A percentile compares a stretch with the other conserved stretches of the same genome.
Conservation (phyloP, 2,329 filamentous ascomycete genomes). For the Cyanodermella asteris region DNA sequence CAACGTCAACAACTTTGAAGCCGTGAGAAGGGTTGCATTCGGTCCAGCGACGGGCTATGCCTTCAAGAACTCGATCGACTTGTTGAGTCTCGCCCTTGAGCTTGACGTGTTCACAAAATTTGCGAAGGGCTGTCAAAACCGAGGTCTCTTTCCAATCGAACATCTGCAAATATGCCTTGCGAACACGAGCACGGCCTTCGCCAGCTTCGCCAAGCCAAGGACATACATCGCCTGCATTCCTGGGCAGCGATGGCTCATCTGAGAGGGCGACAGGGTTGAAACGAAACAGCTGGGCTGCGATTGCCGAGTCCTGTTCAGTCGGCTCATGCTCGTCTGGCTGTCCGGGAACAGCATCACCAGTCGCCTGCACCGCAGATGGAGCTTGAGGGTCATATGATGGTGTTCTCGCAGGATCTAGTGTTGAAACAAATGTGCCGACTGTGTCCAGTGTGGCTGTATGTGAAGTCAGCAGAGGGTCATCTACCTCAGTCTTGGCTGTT, state of each 20-base stretch:
- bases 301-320: too few species aligned
- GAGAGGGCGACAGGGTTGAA: too few species aligned
- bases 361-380: too few species aligned
- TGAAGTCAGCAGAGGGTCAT: too few species aligned
- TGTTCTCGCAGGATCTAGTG: too few species aligned
- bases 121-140: conserved; percentile 55
- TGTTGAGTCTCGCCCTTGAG: conserved; percentile 89
- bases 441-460: too few species aligned
- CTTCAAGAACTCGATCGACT: conserved; percentile 79
- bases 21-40: conserved; percentile 81
- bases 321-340: conserved; percentile 46
- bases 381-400: too few species aligned
- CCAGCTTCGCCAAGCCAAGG: conserved; percentile 64
- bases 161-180: conserved; percentile 71
- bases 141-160: conserved; percentile 71
- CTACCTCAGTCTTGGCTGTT: too few species aligned
- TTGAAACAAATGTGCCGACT: too few species aligned
- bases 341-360: conserved; percentile 11
- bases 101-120: conserved; percentile 60
- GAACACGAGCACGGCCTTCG: conserved; percentile 28
- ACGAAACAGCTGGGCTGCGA: too few species aligned
- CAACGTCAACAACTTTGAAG: conserved; percentile 73
- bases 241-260: too few species aligned
- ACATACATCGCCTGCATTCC: too few species aligned
- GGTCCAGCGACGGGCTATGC: conserved; percentile 79